Evolutionary conservation across 2,329 filamentous ascomycete species (phyloP).

Genomic region (Chaetomium strumarium): DNA sequence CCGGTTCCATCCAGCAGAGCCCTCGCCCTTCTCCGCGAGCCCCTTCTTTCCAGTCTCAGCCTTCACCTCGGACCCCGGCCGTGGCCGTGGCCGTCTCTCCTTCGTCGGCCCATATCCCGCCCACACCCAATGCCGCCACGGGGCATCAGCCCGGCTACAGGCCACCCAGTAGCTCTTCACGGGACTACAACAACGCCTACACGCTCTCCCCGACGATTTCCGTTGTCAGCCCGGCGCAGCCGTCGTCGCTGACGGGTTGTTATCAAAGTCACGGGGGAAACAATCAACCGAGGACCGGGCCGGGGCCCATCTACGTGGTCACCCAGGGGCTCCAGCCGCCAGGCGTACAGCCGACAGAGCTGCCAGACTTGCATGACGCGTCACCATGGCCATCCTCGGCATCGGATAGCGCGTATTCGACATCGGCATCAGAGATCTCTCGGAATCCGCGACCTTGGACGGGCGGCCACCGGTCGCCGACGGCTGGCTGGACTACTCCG

Average conservation of each 20-base stretch:
- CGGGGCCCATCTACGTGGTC: constrained; percentile 23
- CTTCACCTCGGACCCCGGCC: constrained; percentile 2
- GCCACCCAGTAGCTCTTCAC: not conserved
- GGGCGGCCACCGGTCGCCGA: constrained; percentile 26
- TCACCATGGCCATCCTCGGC: constrained; percentile 41
- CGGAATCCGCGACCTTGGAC: constrained; percentile 23
- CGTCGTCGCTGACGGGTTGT: constrained; percentile 8
- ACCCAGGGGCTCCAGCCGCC: constrained; percentile 27
- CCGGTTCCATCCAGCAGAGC: constrained; percentile 24
- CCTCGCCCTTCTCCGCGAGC: constrained; percentile 26
- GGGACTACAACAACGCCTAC: constrained; percentile 11
- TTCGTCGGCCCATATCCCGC: constrained; percentile 1
- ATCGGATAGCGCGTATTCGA: constrained; percentile 44
- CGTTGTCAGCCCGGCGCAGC: constrained; percentile 23
- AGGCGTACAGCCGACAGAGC: constrained; percentile 29
- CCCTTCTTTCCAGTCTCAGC: constrained; percentile 13
- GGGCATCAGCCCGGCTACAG: constrained; percentile 11
- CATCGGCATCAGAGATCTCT: constrained; percentile 36
- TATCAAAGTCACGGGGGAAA: constrained; percentile 24
- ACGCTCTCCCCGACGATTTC: constrained; percentile 18
- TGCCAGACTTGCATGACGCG: constrained; percentile 31
- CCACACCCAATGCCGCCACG: constrained; percentile 9
- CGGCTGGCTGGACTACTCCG: constrained; percentile 29
- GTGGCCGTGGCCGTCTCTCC: constrained; percentile 5
- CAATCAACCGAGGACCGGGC: constrained; percentile 27